These are phyloP conservation scores for Yarrowia keelungensis DNA, from an alignment of 805 yeast genomes.

Conservation along the genomic window DNA sequence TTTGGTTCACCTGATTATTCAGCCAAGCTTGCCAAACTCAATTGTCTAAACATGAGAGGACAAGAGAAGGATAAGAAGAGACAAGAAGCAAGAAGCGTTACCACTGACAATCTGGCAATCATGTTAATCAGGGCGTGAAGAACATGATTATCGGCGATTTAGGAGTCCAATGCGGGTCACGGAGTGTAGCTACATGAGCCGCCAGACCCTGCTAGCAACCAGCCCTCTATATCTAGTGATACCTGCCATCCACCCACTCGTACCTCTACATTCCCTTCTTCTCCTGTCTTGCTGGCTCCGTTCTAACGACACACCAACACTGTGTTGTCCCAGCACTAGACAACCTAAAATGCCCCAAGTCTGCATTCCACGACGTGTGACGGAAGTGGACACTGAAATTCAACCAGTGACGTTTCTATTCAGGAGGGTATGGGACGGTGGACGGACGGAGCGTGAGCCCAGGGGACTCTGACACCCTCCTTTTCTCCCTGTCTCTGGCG, in stretches of 20 bases:
- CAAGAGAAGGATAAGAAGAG: not conserved
- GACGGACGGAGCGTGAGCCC: too few species aligned
- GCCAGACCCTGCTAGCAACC: too few species aligned
- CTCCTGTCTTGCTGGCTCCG: constrained; percentile 22
- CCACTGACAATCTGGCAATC: not conserved
- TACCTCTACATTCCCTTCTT: constrained; percentile 4
- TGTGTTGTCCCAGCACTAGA: constrained; percentile 10
- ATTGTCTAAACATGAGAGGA: not conserved
- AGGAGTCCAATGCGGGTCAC: too few species aligned
- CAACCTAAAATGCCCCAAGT: constrained; percentile 5
- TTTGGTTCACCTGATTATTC: not conserved
- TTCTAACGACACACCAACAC: not conserved
- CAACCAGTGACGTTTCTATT: too few species aligned
- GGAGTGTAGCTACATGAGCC: too few species aligned
- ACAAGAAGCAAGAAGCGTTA: too few species aligned
- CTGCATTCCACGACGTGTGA: constrained; percentile 12
- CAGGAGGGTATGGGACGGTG: too few species aligned
- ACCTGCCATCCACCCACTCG: not conserved
- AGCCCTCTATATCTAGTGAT: too few species aligned
- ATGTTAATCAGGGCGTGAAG: constrained; percentile 4
- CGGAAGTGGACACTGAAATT: not conserved
- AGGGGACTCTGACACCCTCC: too few species aligned
- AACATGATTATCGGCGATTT: not conserved
- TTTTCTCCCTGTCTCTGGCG: too few species aligned
- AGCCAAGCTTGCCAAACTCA: not conserved